Base-by-base conservation (phyloP, 2,329 filamentous ascomycete species). In the Fusarium sp. region DNA sequence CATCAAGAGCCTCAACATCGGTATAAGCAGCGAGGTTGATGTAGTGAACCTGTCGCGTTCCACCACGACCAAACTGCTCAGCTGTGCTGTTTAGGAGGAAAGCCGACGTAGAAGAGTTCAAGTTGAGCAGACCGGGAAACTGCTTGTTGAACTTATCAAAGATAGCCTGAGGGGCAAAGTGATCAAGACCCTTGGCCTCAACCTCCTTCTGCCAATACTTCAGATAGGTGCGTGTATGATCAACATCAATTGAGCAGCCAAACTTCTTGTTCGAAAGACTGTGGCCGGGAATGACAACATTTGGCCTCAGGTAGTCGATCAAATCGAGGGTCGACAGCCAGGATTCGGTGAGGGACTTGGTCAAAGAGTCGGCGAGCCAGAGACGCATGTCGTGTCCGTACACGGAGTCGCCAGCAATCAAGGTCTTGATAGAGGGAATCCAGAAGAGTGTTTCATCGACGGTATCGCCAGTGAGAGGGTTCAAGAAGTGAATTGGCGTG, bases 381-480 rank as follows among this genome's bases (percentile, higher is more conserved):
- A 54, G 51, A 22, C 38, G 51, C 34, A 54, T 54, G 18, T 38
- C 51, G 2, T 54, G 51, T 0, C 51, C 51, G 34, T 54, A 54
- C 2, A 54, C 51, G 3, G 34, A 22, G 20, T 54, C 51, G 0
- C 51, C 51, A 4, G 51, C 51, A 1, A 54, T 54, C 24, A 54
- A 28, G 2, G 20, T 54, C 34, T 38, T 38, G 13, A 22, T 38
- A 0, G 51, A 38, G 0, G 51, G 51, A 1, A 54, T 54, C 51
- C 51, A 54, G 2, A 54, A 54, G 2, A 54, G 51, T 4, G 51
- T 54, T 1, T 54, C 34, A 0, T 38, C 51, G 10, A 54, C 34
- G 0, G 51, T 54, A 0, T 54, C 51, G 10, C 51, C 51, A 0
- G 34, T 54, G 4, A 54, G n/a, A 5, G 51, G 51, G 24, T 26